A percentile compares a stretch with the other conserved stretches of the same genome.
phyloP scores from a whole-genome alignment of 2,329 filamentous ascomycete genomes.

The Paraphoma chrysanthemicola region DNA sequence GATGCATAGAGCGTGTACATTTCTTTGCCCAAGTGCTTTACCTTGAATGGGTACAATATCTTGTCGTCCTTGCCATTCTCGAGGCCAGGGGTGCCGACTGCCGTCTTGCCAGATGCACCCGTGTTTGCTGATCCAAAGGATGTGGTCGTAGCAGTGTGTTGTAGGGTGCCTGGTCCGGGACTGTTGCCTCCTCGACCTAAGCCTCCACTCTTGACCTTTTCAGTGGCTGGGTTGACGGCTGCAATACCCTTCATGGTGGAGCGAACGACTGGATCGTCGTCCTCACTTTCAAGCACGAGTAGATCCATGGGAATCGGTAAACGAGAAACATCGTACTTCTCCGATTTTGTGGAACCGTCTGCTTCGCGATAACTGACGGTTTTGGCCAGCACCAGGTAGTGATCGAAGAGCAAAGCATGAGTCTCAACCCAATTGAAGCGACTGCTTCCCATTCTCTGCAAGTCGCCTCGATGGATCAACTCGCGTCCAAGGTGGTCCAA shows the following conservation, averaged over 20 bases:
- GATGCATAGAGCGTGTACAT: slow-evolving; percentile 90
- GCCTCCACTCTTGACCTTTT: slow-evolving; percentile 55
- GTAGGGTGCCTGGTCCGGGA: slow-evolving; percentile 59
- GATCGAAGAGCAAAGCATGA: slow-evolving; percentile 91
- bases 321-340: slow-evolving; percentile 90
- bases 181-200: slow-evolving; percentile 57
- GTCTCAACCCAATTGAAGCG: slow-evolving; percentile 94
- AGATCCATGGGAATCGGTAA: slow-evolving; percentile 97
- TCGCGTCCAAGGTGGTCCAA: slow-evolving; percentile 93
- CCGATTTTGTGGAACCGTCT: slow-evolving; percentile 75
- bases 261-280: slow-evolving; percentile 89
- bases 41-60: slow-evolving; percentile 89
- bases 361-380: slow-evolving; percentile 71
- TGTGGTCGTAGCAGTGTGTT: slow-evolving; percentile 71
- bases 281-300: slow-evolving; percentile 87
- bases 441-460: slow-evolving; percentile 87
- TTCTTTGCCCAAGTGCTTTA: slow-evolving; percentile 95
- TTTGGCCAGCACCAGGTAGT: slow-evolving; percentile 94
- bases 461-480: slow-evolving; percentile 85
- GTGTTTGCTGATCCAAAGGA: slow-evolving; percentile 59
- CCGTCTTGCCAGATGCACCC: slow-evolving; percentile 60
- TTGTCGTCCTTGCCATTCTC: slow-evolving; percentile 71
- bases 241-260: slow-evolving; percentile 72
- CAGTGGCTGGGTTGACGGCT: slow-evolving; percentile 61
- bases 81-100: slow-evolving; percentile 56